A percentile compares a stretch with the other conserved stretches of the same genome.
Evolutionary conservation across 2,329 filamentous ascomycete species (phyloP).

Genomic region (Neophaeococcomyces aloes): DNA sequence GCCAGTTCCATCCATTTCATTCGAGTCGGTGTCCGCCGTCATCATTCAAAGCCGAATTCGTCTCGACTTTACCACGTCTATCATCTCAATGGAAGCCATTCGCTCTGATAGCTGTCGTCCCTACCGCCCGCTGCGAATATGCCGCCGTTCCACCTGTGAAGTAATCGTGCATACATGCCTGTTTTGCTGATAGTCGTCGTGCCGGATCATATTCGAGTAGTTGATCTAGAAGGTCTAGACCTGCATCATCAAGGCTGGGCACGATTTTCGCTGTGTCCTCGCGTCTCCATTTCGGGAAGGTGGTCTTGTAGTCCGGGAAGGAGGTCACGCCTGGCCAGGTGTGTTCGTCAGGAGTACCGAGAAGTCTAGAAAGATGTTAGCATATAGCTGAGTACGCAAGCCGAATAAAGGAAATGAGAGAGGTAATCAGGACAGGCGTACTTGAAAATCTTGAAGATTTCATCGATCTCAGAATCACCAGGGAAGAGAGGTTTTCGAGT

Average conservation of each 20-base stretch:
- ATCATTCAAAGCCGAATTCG: no score
- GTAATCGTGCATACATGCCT: constrained; percentile 74
- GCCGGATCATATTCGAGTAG: constrained; percentile 83
- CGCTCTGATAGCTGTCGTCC: constrained; percentile 19
- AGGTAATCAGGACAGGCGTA: constrained; percentile 31
- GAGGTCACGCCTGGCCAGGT: constrained; percentile 88
- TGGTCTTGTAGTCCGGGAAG: constrained; percentile 85
- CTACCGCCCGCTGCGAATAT: constrained; percentile 34
- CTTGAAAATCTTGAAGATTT: constrained; percentile 93
- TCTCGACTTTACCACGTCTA: not conserved
- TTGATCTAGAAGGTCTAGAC: constrained; percentile 43
- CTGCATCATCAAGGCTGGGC: constrained; percentile 57
- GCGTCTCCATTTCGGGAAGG: constrained; percentile 82
- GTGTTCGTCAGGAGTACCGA: constrained; percentile 73
- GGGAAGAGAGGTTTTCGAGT: constrained; percentile 87
- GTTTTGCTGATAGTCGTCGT: constrained; percentile 78
- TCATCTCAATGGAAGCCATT: constrained; percentile 30
- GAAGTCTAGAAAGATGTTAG: constrained; percentile 42
- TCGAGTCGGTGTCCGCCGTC: no score
- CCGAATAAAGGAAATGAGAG: no score
- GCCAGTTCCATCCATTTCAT: no score
- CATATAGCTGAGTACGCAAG: no score
- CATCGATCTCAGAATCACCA: constrained; percentile 84
- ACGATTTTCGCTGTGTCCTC: constrained; percentile 58
- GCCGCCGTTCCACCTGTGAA: constrained; percentile 48